Conservation (phyloP, 257 asterid genomes). For the Voacanga thouarsii region DNA sequence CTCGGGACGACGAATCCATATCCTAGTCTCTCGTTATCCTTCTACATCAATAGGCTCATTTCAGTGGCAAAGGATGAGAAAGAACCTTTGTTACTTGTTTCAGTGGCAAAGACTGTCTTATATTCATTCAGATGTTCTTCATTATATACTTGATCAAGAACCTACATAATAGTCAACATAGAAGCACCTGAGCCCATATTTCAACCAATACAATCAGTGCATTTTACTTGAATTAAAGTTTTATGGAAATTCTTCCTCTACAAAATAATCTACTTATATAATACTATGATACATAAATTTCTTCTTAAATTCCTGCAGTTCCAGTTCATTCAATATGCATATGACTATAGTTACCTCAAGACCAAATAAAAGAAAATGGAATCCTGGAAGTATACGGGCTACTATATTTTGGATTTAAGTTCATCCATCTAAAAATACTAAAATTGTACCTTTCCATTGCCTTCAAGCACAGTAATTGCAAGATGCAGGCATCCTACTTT, state of each 20-base stretch:
- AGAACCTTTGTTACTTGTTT: constrained; percentile 37
- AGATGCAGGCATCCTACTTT: constrained; percentile 85
- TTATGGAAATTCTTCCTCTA: not conserved
- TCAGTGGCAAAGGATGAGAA: constrained; percentile 33
- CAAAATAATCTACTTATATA: not conserved
- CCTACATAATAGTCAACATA: constrained; percentile 36
- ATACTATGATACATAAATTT: too few species aligned
- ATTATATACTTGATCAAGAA: constrained; percentile 31
- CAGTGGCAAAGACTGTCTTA: constrained; percentile 36
- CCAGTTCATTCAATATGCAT: not conserved
- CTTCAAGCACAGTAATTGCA: constrained; percentile 63
- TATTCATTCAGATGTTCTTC: constrained; percentile 26
- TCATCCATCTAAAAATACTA: not conserved
- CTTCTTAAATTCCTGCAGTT: not conserved
- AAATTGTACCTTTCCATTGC: constrained; percentile 53
- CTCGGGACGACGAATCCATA: constrained; percentile 94
- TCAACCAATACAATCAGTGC: not conserved
- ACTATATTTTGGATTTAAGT: not conserved
- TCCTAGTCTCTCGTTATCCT: constrained; percentile 66
- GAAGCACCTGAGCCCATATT: not conserved
- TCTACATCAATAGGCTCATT: constrained; percentile 68
- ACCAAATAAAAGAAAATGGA: not conserved
- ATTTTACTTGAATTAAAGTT: not conserved
- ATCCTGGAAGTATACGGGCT: not conserved
- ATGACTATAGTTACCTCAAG: not conserved